A percentile compares a stretch with the other conserved stretches of the same genome.
Evolutionary conservation across 495 filamentous ascomycete genomes (phyloP).

Genomic region (Hyaloscypha variabilis): DNA sequence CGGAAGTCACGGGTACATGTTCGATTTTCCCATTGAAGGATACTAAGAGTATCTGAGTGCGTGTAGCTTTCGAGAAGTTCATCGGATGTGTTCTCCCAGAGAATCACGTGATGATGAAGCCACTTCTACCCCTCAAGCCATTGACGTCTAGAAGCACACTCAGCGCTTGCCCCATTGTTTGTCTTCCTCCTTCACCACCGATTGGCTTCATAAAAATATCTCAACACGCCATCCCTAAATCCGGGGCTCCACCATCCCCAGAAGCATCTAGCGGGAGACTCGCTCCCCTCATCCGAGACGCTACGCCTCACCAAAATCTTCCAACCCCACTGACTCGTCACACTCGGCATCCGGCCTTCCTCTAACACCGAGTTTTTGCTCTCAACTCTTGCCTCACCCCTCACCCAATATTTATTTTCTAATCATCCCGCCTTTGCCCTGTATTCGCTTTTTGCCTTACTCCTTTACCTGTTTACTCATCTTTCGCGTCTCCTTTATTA

Average conservation of each 20-base stretch:
- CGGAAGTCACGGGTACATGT: no score
- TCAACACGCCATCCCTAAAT: background rate
- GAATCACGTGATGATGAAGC: background rate
- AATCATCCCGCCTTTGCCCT: background rate
- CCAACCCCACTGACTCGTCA: background rate
- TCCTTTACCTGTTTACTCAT: background rate
- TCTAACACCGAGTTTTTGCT: background rate
- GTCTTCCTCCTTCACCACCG: background rate
- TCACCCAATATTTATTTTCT: background rate
- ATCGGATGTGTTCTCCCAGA: background rate
- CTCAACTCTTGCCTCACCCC: background rate
- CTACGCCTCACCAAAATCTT: background rate
- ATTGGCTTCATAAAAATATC: constrained; percentile 4
- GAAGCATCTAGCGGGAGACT: constrained; percentile 1
- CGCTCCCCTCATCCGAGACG: background rate
- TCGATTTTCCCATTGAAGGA: no score
- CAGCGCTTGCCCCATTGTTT: background rate
- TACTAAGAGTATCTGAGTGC: no score
- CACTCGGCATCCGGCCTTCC: background rate
- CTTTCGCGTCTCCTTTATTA: background rate
- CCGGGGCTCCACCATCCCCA: background rate
- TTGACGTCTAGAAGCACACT: background rate
- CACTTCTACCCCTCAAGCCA: background rate
- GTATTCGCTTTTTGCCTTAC: background rate
- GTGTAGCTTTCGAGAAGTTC: no score